Conservation (phyloP, 1,284 basidiomycete species). For the Albatrellus sp. region DNA sequence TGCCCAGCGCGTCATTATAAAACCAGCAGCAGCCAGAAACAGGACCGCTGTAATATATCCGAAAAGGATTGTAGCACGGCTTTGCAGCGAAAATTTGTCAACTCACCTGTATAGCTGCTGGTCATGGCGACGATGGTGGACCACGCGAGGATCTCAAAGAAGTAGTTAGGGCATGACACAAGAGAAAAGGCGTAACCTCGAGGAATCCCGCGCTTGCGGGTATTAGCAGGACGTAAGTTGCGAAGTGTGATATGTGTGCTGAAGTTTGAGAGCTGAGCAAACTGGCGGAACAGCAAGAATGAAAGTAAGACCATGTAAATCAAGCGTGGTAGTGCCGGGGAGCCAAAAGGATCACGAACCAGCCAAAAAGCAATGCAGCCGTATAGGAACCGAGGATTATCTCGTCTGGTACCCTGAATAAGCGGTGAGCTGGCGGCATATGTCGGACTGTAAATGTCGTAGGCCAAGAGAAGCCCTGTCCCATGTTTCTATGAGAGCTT, state of each 20-base stretch:
- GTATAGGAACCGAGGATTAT: constrained; percentile 59
- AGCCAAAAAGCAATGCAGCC: constrained; percentile 61
- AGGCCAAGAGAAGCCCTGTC: constrained; percentile 59
- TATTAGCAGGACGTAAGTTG: constrained; percentile 71
- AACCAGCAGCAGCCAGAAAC: constrained; percentile 60
- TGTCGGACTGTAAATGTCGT: constrained; percentile 67
- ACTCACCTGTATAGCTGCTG: constrained; percentile 63
- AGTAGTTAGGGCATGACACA: constrained; percentile 90
- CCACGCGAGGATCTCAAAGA: constrained; percentile 85
- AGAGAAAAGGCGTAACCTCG: constrained; percentile 78
- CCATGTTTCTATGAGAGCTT: not conserved
- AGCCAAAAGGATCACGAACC: constrained; percentile 33
- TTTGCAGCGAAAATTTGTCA: too few species aligned
- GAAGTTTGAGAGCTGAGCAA: constrained; percentile 82
- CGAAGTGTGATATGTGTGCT: constrained; percentile 76
- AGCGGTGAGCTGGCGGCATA: constrained; percentile 48
- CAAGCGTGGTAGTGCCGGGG: not conserved
- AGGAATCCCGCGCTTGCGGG: constrained; percentile 76
- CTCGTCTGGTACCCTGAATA: constrained; percentile 57
- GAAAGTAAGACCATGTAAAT: not conserved
- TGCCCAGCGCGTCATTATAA: constrained; percentile 84
- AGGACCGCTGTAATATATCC: constrained; percentile 42
- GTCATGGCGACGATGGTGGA: constrained; percentile 68
- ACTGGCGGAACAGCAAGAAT: constrained; percentile 29
- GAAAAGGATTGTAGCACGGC: not conserved